Conservation (phyloP, 2,329 filamentous ascomycete species). For the Emergomyces orientalis region DNA sequence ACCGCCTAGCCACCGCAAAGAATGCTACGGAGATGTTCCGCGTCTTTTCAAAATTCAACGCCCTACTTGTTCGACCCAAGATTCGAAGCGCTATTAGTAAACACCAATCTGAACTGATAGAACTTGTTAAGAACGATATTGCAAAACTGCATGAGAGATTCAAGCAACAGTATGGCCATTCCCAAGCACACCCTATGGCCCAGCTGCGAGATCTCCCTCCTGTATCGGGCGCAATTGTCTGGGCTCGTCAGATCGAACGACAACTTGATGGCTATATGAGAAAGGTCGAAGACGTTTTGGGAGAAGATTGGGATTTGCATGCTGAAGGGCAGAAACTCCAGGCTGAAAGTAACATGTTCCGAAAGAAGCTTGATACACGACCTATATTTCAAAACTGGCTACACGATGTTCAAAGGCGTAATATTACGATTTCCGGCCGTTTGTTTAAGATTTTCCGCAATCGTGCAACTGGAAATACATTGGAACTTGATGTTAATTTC, state of each 20-base stretch:
- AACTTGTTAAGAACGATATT: slow-evolving; percentile 96
- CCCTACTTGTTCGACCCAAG: slow-evolving; percentile 95
- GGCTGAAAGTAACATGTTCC: slow-evolving; percentile 83
- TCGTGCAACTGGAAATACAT: slow-evolving; percentile 75
- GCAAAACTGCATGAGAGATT: slow-evolving; percentile 88
- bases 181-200: slow-evolving; percentile 95
- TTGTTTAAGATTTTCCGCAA: slow-evolving; percentile 85
- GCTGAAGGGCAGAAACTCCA: slow-evolving; percentile 90
- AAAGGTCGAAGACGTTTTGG: slow-evolving; percentile 96
- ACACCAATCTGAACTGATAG: slow-evolving; percentile 95
- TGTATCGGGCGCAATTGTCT: slow-evolving; percentile 93
- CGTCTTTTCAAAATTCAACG: slow-evolving; percentile 99
- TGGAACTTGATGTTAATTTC: slow-evolving; percentile 92
- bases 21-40: slow-evolving; percentile 99
- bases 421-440: slow-evolving; percentile 83
- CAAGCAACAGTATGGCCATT: slow-evolving; percentile 97
- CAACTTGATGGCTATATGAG: slow-evolving; percentile 96
- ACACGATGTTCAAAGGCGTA: slow-evolving; percentile 75
- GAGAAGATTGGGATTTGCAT: slow-evolving; percentile 88
- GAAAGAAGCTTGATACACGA: slow-evolving; percentile 88
- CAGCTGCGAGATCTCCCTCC: slow-evolving; percentile 92
- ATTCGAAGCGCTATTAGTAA: slow-evolving; percentile 96
- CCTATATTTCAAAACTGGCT: slow-evolving; percentile 96
- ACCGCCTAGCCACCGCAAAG: slow-evolving; percentile 88
- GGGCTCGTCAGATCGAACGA: slow-evolving; percentile 92